Evolutionary conservation across 1,284 basidiomycete species (phyloP), one percentile per base, ranked within the genome.

Genomic region (Sanghuangporus baumii): DNA sequence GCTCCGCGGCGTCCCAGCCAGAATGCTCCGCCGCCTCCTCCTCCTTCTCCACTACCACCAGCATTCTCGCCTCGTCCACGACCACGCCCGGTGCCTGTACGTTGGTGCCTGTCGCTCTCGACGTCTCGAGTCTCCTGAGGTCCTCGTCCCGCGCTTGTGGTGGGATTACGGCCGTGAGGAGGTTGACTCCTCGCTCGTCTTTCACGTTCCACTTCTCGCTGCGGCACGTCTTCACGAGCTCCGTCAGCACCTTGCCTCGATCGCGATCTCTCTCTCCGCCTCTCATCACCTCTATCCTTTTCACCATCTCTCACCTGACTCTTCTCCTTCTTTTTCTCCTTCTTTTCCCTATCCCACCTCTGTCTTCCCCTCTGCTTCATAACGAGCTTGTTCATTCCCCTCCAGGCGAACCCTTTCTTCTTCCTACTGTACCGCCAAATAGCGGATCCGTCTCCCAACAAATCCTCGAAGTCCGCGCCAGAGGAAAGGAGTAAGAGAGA

Each of bases 381-480:
- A 37, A 11, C 31, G 7, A n/a, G 16, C 5, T n/a, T 36, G n/a
- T 34, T 23, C 55, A 9, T 14, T 34, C 55, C 34, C 40, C 34
- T 56, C 31, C n/a, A 16, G 8, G 31, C 36, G 18, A 1, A 2
- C 6, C 50, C 50, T 34, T 34, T 56, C 55, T 26, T 56, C 8
- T 11, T 37, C 26, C 55, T 43, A 31, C 37, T 38, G 6, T 12
- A 34, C 7, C 50, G 41, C 23, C 57, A 23, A 16, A 46, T 34
- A 3, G 47, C 47, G 7, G 36, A 51, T 1, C 59, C 63, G 23
- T 57, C 48, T 16, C 65, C 65, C 40, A 64, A 20, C 18, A 66
- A 41, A n/a, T 55, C 38, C 6, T 40, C 55, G 37, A 66, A 62
- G 14, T 20, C n/a, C 5, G 50, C 23, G 3, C 60, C 65, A 12